Base-by-base conservation (phyloP, 2,329 filamentous ascomycete genomes). In the Tolypocladium endophyticum region DNA sequence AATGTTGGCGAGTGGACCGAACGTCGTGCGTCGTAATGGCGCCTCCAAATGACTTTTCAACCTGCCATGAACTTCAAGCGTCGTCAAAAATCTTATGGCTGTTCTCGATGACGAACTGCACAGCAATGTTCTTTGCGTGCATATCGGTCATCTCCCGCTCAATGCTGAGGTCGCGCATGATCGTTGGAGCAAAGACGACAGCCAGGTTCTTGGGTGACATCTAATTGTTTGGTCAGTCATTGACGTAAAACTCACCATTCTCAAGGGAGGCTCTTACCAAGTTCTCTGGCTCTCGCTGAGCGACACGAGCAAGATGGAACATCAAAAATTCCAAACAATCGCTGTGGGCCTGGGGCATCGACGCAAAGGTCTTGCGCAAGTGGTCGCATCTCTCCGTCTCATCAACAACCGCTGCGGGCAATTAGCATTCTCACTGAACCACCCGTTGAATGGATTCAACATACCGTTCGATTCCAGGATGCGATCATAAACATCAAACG, bases 121-220 rank as follows among this genome's bases (percentile, higher is more conserved):
- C 87, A 7, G 91, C 91, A 64, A 88, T 82, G 67, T 96, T 96
- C 81, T 97, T 97, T 66, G 87, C 84, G 71, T 94, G 89, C 81
- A 96, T 96, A 71, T 99, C 94, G 36, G 87, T 93, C 86, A 99
- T 95, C 73, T 99, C 94, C 62, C 92, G 87, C 72, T 96, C 91
- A 62, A 97, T 83, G 68, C 88, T 93, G 70, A 87, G 82, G 60
- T 95, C 92, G 66, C 93, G 85, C 90, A 99, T 96, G 67, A 99
- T 95, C 1, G 94, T 99, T 9, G 94, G 94, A 11, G 94, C 94
- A 71, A 99, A 99, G 43, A 99, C 94, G 50, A 99, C 94, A 4
- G 94, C 92, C 62, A 97, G 77, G 71, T 99, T 99, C 75, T 95
- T 90, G 60, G 93, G 90, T 30, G 91, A 96, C 94, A 99, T 99